A percentile compares a stretch with the other conserved stretches of the same genome.
Conservation (phyloP, 148 eudicot species). For the Vaccinium vitisidaea region DNA sequence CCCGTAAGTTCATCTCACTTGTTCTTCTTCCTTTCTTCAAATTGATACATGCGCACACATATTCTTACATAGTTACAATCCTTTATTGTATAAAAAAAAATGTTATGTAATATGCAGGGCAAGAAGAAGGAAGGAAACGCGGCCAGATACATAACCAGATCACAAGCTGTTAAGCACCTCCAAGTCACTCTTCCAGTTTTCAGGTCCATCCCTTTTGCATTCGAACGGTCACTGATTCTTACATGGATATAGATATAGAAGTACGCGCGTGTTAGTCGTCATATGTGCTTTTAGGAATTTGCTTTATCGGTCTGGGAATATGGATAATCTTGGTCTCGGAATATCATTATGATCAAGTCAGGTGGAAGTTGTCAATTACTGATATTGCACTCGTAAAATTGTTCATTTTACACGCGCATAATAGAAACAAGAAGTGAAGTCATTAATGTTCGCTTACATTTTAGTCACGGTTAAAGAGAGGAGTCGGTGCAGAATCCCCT, state of each 20-base stretch:
- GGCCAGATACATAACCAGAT: slow-evolving; percentile 74
- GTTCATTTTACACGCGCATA: not conserved
- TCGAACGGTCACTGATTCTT: not conserved
- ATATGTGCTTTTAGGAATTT: not conserved
- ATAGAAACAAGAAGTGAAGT: not conserved
- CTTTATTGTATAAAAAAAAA: not conserved
- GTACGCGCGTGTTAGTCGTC: not conserved
- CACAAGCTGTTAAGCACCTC: slow-evolving; percentile 78
- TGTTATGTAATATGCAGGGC: slow-evolving; percentile 41
- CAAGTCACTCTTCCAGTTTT: slow-evolving; percentile 77
- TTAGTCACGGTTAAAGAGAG: not conserved
- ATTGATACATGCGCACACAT: not conserved
- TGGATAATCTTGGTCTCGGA: not conserved
- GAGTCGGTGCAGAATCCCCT: not conserved
- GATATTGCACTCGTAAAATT: not conserved
- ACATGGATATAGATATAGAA: not conserved
- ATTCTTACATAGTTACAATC: not conserved
- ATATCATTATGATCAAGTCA: not conserved
- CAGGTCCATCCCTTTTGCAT: slow-evolving; percentile 39
- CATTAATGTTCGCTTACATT: not conserved
- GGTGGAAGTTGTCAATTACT: not conserved
- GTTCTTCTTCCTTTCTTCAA: not conserved
- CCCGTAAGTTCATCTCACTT: not conserved
- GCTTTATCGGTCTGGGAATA: not conserved
- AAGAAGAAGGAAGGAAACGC: slow-evolving; percentile 98